Evolutionary conservation across 139 green algal species (phyloP), one percentile per base, ranked within the genome.

Genomic region (Micractinium conductrix): DNA sequence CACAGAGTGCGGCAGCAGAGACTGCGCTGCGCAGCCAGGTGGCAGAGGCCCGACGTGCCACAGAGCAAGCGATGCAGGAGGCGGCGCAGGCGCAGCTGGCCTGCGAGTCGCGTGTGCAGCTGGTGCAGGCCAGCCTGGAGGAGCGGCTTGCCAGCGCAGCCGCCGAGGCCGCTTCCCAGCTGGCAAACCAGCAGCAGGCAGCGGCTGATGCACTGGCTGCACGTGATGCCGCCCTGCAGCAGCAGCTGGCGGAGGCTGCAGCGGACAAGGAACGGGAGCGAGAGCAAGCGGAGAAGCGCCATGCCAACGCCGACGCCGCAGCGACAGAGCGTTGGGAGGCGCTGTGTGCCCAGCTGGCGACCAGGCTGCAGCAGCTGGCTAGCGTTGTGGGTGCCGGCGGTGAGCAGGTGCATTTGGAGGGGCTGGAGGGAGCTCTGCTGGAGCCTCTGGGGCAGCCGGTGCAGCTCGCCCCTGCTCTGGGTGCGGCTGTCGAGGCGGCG

Each of bases 111-210:
- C 70, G 45, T 24, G 26, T 58, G 70, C 42, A 53, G 26, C 28
- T 40, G 42, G 42, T 78, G 26, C 38, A 58, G 1, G 8, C 22
- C 6, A 43, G 28, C 42, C 70, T 58, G 44, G 42, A 58, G 8
- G 28, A 37, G 70, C 70, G 58, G 70, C 70, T 78, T 28, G 42
- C 43, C 6, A 43, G 42, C 28, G 70, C 43, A 1, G 43, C 12
- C 0, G 43, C 42, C 28, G 70, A 53, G 10, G 70, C 70, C 10
- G 70, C 42, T 9, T 16, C 70, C n/a, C 19, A 30, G 42, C 43
- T 78, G 42, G 70, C 70, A 33, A 22, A 37, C 42, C 70, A 78
- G 70, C 70, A 78, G 43, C 42, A 78, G 70, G 70, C 42, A 2
- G 70, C 42, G 0, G 70, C 70, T 6, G 70, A 28, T 1, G 28